These are phyloP conservation scores for Thelonectria rubi DNA, from an alignment of 2,329 filamentous ascomycete genomes.

Conservation along the genomic window DNA sequence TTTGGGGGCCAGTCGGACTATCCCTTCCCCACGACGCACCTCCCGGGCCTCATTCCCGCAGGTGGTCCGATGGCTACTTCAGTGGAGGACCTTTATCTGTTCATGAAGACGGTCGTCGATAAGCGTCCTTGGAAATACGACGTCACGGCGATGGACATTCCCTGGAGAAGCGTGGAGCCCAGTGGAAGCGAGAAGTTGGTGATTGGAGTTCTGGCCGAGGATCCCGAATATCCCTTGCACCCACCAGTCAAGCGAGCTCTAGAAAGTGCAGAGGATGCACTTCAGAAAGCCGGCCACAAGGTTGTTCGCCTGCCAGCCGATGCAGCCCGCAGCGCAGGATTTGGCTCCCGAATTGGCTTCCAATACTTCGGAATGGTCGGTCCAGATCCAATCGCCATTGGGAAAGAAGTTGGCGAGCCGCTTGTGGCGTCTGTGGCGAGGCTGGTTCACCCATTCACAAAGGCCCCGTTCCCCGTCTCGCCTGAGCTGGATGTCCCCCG, in stretches of 20 bases:
- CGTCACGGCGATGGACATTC: slow-evolving; percentile 49
- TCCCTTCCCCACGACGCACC: slow-evolving; percentile 22
- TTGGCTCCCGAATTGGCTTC: slow-evolving; percentile 32
- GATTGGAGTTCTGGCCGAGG: slow-evolving; percentile 59
- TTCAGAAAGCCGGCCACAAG: slow-evolving; percentile 56
- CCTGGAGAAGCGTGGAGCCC: slow-evolving; percentile 53
- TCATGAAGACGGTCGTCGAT: slow-evolving; percentile 51
- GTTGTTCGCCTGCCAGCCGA: slow-evolving; percentile 49
- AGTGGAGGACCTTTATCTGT: slow-evolving; percentile 41
- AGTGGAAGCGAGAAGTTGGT: slow-evolving; percentile 44
- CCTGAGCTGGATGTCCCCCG: slow-evolving; percentile 9
- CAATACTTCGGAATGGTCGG: slow-evolving; percentile 33
- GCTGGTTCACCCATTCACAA: slow-evolving; percentile 30
- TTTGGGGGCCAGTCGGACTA: slow-evolving; percentile 34
- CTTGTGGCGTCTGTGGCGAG: slow-evolving; percentile 31
- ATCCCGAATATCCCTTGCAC: slow-evolving; percentile 58
- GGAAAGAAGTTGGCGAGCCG: slow-evolving; percentile 31
- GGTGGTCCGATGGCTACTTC: slow-evolving; percentile 55
- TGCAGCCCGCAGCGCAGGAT: slow-evolving; percentile 19
- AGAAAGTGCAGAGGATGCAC: slow-evolving; percentile 47
- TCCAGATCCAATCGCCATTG: slow-evolving; percentile 24
- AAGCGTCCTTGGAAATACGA: slow-evolving; percentile 57
- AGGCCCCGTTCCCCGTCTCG: slow-evolving; percentile 26
- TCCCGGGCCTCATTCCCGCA: slow-evolving; percentile 47
- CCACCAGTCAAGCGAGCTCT: slow-evolving; percentile 59